These are phyloP conservation scores for Clonostachys rhizophaga DNA, from an alignment of 2,329 filamentous ascomycete species.

Conservation along the genomic window DNA sequence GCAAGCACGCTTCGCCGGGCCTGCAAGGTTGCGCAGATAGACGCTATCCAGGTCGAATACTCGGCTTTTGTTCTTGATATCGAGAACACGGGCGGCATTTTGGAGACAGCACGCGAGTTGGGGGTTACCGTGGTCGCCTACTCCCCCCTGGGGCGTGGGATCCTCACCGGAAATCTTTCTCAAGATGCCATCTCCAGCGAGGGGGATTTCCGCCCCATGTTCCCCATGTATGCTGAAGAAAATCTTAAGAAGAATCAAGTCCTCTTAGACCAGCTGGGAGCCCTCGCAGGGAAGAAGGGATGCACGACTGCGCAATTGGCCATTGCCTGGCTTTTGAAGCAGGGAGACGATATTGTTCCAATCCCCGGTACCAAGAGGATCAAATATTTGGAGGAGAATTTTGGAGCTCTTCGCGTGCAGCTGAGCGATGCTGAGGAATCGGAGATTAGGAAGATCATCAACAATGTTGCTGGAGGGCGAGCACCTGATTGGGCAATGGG, in stretches of 20 bases:
- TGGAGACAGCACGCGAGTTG: conserved; percentile 48
- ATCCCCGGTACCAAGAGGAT: conserved; percentile 47
- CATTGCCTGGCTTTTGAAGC: conserved; percentile 49
- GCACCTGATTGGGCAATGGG: no score
- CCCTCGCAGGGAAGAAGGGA: conserved; percentile 53
- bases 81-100: conserved; percentile 38
- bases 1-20: conserved; percentile 58
- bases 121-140: conserved; percentile 54
- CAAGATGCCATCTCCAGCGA: conserved; percentile 23
- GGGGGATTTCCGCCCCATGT: conserved; percentile 33
- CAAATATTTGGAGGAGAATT: conserved; percentile 47
- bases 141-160: conserved; percentile 52
- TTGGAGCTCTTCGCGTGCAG: conserved; percentile 32
- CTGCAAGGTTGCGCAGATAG: conserved; percentile 38
- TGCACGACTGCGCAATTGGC: conserved; percentile 45
- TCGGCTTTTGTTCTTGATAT: conserved; percentile 50
- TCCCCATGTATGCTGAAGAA: conserved; percentile 40
- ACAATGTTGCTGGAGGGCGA: no score
- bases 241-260: conserved; percentile 48
- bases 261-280: conserved; percentile 34
- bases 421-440: conserved; percentile 20
- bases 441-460: conserved; percentile 11
- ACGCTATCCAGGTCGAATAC: conserved; percentile 50
- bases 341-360: conserved; percentile 45
- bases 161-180: conserved; percentile 54